These are phyloP conservation scores for Platanus orientalis DNA, from an alignment of 164 flowering plant genomes.

Conservation along the genomic window DNA sequence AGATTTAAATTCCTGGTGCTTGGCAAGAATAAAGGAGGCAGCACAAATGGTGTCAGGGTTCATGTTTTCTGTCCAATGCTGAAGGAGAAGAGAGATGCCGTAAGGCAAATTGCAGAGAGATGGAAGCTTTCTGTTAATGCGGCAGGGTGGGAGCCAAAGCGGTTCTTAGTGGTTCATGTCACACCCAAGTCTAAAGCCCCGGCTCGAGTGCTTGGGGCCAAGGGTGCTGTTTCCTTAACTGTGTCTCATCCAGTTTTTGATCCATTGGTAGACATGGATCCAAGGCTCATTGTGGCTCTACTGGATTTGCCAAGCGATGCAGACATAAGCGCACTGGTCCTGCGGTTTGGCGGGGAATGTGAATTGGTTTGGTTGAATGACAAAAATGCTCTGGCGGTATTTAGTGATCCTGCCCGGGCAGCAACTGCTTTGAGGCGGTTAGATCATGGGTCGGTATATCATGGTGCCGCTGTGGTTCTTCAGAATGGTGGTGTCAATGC, in stretches of 20 bases:
- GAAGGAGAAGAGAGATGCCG: conserved; percentile 90
- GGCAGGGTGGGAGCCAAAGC: conserved; percentile 97
- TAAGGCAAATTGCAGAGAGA: conserved; percentile 81
- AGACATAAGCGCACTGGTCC: conserved; percentile 78
- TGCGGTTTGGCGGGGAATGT: conserved; percentile 98
- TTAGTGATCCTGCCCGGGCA: conserved; percentile 85
- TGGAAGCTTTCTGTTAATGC: conserved; percentile 82
- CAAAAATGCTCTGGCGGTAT: conserved; percentile 89
- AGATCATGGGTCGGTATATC: conserved; percentile 87
- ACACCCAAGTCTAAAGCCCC: conserved; percentile 88
- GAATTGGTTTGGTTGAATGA: conserved; percentile 95
- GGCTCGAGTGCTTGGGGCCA: conserved; percentile 58
- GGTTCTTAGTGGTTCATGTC: conserved; percentile 73
- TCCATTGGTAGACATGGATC: conserved; percentile 91
- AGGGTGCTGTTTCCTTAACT: conserved; percentile 36
- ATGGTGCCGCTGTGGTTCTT: conserved; percentile 54
- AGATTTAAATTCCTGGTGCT: conserved; percentile 78
- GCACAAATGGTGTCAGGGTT: conserved; percentile 41
- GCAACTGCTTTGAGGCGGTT: conserved; percentile 95
- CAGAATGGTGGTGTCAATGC: conserved; percentile 36
- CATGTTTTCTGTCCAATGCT: conserved; percentile 84
- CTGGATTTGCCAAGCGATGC: conserved; percentile 90
- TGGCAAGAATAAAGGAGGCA: conserved; percentile 58
- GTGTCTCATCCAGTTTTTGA: conserved; percentile 51
- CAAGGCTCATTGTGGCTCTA: conserved; percentile 88